A percentile compares a stretch with the other conserved stretches of the same genome.
Conservation (phyloP, 73 alveolate genomes). For the Effrenium voratum region DNA sequence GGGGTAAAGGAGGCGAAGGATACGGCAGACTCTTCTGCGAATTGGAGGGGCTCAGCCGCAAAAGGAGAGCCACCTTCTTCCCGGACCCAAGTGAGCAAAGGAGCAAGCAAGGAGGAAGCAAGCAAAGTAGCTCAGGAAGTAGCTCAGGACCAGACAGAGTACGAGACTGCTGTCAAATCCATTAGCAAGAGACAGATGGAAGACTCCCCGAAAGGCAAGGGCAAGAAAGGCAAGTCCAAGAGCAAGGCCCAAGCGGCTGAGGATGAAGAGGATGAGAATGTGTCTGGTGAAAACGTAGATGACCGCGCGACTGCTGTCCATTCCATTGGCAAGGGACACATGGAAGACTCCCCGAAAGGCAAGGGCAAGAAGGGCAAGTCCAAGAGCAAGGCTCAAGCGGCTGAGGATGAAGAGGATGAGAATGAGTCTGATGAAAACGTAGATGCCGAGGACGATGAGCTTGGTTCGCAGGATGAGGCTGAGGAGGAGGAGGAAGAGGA, state of each 20-base stretch:
- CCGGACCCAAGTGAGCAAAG: background rate
- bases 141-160: background rate
- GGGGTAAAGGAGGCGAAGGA: no score
- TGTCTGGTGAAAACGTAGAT: background rate
- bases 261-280: background rate
- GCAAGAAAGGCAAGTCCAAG: background rate
- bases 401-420: background rate
- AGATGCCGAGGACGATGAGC: background rate
- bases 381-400: background rate
- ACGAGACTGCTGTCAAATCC: background rate
- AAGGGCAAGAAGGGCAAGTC: background rate
- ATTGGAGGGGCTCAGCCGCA: slow-evolving; percentile 13
- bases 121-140: background rate
- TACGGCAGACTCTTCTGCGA: no score
- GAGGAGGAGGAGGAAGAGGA: slow-evolving; percentile 7
- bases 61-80: background rate
- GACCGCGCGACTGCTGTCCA: background rate
- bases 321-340: background rate
- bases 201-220: background rate
- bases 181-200: background rate
- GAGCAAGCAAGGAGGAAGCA: background rate
- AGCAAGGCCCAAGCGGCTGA: background rate
- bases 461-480: background rate
- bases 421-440: background rate
- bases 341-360: background rate